phyloP scores from a whole-genome alignment of 2,329 filamentous ascomycete genomes.

The Colletotrichum tropicicola region DNA sequence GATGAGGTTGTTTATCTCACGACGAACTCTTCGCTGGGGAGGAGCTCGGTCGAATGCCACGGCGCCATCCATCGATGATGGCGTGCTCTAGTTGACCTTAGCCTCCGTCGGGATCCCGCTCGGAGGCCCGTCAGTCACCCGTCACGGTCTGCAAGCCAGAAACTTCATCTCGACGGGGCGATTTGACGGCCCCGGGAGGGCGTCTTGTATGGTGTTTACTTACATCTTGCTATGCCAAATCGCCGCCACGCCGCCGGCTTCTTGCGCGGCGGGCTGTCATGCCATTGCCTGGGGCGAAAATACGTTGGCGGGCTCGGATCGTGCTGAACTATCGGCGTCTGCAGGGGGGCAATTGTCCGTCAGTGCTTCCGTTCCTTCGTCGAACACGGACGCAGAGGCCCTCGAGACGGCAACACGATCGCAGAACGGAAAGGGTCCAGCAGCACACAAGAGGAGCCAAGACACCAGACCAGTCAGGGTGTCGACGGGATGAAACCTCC shows the following conservation, averaged over 20 bases:
- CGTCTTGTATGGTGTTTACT: neutral
- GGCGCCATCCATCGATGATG: conserved; percentile 6
- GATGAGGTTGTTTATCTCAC: conserved; percentile 9
- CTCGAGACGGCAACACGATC: neutral
- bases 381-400: conserved; percentile 10
- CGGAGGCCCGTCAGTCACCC: conserved; percentile 1
- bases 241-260: neutral
- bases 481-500: conserved; percentile 28
- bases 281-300: conserved; percentile 21
- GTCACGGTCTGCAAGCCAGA: neutral
- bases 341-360: neutral
- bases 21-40: conserved; percentile 11
- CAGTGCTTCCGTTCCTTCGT: conserved; percentile 7
- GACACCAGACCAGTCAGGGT: conserved; percentile 2
- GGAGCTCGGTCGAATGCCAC: conserved; percentile 17
- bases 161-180: conserved; percentile 4
- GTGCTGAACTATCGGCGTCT: neutral
- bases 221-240: neutral
- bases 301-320: conserved; percentile 5
- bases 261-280: neutral
- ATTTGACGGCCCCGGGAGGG: neutral
- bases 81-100: conserved; percentile 2
- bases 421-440: conserved; percentile 22
- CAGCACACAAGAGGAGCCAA: neutral
- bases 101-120: neutral